phyloP scores from a whole-genome alignment of 2,329 filamentous ascomycete species.

The Leptographium procerum region DNA sequence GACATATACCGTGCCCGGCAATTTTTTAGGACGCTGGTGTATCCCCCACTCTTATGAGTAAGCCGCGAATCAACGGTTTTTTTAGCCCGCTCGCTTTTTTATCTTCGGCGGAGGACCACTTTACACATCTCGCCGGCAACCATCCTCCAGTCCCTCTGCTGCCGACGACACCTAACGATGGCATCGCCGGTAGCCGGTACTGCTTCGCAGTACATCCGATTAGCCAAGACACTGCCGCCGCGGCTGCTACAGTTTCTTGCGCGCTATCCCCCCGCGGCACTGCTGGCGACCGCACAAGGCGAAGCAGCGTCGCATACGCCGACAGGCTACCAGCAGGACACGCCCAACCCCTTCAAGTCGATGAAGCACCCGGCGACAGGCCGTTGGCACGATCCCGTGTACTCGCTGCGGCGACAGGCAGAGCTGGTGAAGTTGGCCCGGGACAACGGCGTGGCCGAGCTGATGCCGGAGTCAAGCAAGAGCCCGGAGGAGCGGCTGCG shows the following conservation, averaged over 20 bases:
- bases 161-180: slow-evolving; percentile 4
- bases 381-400: slow-evolving; percentile 72
- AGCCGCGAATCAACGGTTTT: no score
- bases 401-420: slow-evolving; percentile 77
- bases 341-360: slow-evolving; percentile 71
- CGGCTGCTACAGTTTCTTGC: slow-evolving; percentile 79
- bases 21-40: no score
- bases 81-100: no score
- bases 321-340: slow-evolving; percentile 42
- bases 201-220: slow-evolving; percentile 29
- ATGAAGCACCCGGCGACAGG: slow-evolving; percentile 69
- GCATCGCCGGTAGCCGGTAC: slow-evolving; percentile 1
- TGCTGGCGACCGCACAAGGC: slow-evolving; percentile 35
- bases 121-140: neutral
- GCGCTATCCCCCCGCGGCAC: slow-evolving; percentile 66
- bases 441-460: slow-evolving; percentile 66
- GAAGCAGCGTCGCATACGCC: slow-evolving; percentile 20
- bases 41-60: no score
- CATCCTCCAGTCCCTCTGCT: neutral
- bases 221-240: slow-evolving; percentile 63
- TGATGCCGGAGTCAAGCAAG: slow-evolving; percentile 69
- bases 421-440: slow-evolving; percentile 80
- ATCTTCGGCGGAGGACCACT: neutral
- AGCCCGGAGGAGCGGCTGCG: slow-evolving; percentile 59
- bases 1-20: no score